Evolutionary conservation across 164 flowering plant species (phyloP).

Genomic region (Buxus sempervirens): DNA sequence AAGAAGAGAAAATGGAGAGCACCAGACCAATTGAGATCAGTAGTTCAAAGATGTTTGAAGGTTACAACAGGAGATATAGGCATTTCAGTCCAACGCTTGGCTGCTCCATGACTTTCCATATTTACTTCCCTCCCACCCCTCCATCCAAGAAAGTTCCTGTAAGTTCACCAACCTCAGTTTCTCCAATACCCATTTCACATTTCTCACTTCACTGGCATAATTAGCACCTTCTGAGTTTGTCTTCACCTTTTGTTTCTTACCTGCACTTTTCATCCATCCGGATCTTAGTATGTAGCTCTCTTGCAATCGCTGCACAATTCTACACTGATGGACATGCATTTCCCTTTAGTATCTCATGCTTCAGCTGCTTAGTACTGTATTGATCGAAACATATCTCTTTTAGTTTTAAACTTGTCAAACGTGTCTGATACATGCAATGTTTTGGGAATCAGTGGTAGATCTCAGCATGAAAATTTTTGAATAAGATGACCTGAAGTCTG

Average conservation of each 20-base stretch:
- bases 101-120: slow-evolving; percentile 87
- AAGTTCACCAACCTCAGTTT: slow-evolving; percentile 10
- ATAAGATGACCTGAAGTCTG: too few species aligned
- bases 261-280: neutral
- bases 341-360: too few species aligned
- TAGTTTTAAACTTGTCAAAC: too few species aligned
- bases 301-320: too few species aligned
- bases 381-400: too few species aligned
- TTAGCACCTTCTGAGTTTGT: neutral
- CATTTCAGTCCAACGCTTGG: slow-evolving; percentile 83
- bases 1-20: slow-evolving; percentile 14
- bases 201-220: neutral
- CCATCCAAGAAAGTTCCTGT: slow-evolving; percentile 72
- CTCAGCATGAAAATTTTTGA: too few species aligned
- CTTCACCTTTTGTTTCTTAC: neutral
- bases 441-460: too few species aligned
- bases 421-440: too few species aligned
- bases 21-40: slow-evolving; percentile 61
- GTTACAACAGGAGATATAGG: slow-evolving; percentile 90
- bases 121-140: slow-evolving; percentile 82
- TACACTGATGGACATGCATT: too few species aligned
- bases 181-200: neutral
- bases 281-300: too few species aligned
- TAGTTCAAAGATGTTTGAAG: slow-evolving; percentile 87
- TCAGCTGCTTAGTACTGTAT: too few species aligned